phyloP scores from a whole-genome alignment of 2,329 filamentous ascomycete genomes.

The Arthrobotrys pseudoclavata region DNA sequence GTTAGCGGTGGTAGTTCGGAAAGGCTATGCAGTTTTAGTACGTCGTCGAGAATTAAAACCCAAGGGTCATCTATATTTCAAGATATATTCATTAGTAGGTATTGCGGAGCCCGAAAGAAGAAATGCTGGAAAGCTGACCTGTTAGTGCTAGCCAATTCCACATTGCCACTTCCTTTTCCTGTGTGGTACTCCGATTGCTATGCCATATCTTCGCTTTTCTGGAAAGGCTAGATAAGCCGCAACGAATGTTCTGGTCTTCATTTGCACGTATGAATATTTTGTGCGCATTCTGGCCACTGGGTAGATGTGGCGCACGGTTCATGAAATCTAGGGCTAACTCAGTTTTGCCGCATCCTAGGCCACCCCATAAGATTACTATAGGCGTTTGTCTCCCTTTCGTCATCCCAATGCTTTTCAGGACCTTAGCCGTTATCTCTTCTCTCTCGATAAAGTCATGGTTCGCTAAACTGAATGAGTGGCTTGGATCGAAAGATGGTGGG shows the following conservation, averaged over 20 bases:
- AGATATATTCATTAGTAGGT: neutral
- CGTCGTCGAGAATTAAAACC: neutral
- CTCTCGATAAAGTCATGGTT: neutral
- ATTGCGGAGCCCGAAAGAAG: neutral
- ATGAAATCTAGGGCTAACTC: neutral
- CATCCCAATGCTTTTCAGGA: neutral
- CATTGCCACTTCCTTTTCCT: neutral
- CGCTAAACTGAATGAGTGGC: neutral
- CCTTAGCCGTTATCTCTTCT: neutral
- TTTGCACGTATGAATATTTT: neutral
- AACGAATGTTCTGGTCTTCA: neutral
- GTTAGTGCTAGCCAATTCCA: slow-evolving; percentile 1
- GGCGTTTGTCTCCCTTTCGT: neutral
- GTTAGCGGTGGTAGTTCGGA: neutral
- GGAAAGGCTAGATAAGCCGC: neutral
- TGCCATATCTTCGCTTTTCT: no score
- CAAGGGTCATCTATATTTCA: neutral
- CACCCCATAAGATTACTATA: neutral
- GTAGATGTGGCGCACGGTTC: neutral
- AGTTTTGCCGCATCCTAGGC: slow-evolving; percentile 1
- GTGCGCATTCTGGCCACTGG: neutral
- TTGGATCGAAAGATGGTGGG: neutral
- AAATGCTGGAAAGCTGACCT: neutral
- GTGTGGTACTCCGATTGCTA: neutral
- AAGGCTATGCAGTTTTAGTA: neutral